Conservation (phyloP, 192 early-diverging fungal genomes). For the Dissophora globulifera region DNA sequence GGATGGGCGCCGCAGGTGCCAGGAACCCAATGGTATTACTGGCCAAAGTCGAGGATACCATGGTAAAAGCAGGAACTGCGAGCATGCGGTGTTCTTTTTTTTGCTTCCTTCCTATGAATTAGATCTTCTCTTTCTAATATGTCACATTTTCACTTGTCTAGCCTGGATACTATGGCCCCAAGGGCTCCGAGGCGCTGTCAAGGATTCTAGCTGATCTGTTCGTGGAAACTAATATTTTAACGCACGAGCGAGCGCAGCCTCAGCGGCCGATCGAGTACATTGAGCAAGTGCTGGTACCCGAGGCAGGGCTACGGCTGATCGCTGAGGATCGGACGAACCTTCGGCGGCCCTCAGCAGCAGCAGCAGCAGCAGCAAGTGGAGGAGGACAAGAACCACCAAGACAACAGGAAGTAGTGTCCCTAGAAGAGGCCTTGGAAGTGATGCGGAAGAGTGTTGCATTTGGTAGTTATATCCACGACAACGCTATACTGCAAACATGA, state of each 20-base stretch:
- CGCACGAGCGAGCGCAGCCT: slow-evolving; percentile 36
- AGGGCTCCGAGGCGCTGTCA: slow-evolving; percentile 52
- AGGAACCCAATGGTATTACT: slow-evolving; percentile 56
- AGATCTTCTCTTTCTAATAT: too few species aligned
- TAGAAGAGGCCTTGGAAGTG: slow-evolving; percentile 44
- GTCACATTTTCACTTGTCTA: too few species aligned
- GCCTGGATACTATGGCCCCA: slow-evolving; percentile 68
- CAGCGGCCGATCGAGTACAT: slow-evolving; percentile 63
- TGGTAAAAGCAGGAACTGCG: slow-evolving; percentile 35
- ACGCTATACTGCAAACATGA: too few species aligned
- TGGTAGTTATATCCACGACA: slow-evolving; percentile 53
- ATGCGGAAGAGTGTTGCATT: slow-evolving; percentile 59
- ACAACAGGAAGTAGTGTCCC: slow-evolving; percentile 8
- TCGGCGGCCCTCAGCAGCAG: neutral
- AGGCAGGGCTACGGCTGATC: slow-evolving; percentile 59
- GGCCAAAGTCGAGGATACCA: slow-evolving; percentile 51
- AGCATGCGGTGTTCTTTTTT: neutral
- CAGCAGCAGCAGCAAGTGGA: neutral
- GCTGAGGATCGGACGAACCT: slow-evolving; percentile 41
- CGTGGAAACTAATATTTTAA: slow-evolving; percentile 46
- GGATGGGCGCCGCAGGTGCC: slow-evolving; percentile 54
- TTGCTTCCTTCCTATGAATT: neutral
- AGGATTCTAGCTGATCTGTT: slow-evolving; percentile 46
- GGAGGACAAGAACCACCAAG: neutral
- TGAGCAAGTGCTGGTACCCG: slow-evolving; percentile 65